A percentile compares a stretch with the other conserved stretches of the same genome.
Conservation (phyloP, 345 rosid species). For the Populus alba region DNA sequence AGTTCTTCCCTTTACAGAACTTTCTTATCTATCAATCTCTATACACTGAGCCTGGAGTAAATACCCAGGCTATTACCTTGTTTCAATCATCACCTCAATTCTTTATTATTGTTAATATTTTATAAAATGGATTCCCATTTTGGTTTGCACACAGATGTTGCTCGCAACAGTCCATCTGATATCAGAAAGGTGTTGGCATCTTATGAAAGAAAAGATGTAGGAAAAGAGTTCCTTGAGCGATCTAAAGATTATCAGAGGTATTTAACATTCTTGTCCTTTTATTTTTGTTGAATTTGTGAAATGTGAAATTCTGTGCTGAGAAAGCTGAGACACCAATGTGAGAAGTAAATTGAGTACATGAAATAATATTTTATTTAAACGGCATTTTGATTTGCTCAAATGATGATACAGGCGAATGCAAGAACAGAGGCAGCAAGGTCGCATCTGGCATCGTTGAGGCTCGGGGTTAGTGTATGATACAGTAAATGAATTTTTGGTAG, state of each 20-base stretch:
- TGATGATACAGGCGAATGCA: conserved; percentile 63
- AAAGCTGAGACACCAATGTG: neutral
- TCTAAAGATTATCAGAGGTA: conserved; percentile 79
- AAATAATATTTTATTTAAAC: neutral
- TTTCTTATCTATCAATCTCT: too few relatives aligned
- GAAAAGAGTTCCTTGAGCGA: conserved; percentile 84
- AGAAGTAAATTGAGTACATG: neutral
- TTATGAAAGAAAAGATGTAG: conserved; percentile 69
- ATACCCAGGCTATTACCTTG: neutral
- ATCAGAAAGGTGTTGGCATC: conserved; percentile 70
- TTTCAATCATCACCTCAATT: neutral
- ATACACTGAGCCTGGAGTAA: neutral
- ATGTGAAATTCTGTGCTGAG: neutral
- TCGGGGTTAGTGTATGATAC: neutral
- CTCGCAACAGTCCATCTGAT: conserved; percentile 77
- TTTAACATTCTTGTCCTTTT: neutral
- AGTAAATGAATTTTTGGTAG: neutral
- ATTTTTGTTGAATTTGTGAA: neutral
- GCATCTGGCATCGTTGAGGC: conserved; percentile 56
- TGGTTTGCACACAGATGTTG: conserved; percentile 59
- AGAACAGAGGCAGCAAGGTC: conserved; percentile 70
- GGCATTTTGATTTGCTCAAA: conserved; percentile 2
- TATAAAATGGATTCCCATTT: neutral
- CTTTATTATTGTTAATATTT: neutral
- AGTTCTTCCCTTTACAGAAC: neutral